phyloP scores from a whole-genome alignment of 2,329 filamentous ascomycete genomes.

The Paracoccidioides brasiliensis region DNA sequence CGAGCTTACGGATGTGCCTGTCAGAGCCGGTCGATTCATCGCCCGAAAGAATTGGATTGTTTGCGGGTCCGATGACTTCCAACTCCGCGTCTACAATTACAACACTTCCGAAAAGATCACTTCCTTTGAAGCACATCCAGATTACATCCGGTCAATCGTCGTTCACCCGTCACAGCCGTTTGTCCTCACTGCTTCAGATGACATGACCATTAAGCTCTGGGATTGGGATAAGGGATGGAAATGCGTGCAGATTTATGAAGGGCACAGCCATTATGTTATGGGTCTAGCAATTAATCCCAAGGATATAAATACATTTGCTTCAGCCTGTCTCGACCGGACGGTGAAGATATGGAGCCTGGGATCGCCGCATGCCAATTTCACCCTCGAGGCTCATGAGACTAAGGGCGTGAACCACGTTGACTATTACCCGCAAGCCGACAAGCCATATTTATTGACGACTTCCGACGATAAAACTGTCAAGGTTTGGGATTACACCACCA shows the following conservation, averaged over 20 bases:
- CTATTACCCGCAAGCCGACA: constrained; percentile 58
- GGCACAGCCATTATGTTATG: constrained; percentile 96
- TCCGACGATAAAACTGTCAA: constrained; percentile 95
- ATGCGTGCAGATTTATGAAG: constrained; percentile 92
- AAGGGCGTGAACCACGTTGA: constrained; percentile 98
- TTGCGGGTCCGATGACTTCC: constrained; percentile 87
- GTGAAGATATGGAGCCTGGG: constrained; percentile 98
- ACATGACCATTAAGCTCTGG: constrained; percentile 98
- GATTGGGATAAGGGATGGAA: constrained; percentile 99
- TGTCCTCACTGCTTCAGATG: constrained; percentile 89
- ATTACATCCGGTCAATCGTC: constrained; percentile 94
- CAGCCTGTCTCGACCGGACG: constrained; percentile 87
- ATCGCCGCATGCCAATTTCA: constrained; percentile 88
- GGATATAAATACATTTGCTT: constrained; percentile 84
- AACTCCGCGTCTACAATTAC: constrained; percentile 89
- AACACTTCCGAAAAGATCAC: constrained; percentile 98
- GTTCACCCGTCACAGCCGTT: constrained; percentile 94
- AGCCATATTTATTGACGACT: constrained; percentile 83
- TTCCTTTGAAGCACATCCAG: constrained; percentile 90
- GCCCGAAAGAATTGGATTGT: constrained; percentile 99
- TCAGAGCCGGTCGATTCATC: constrained; percentile 90
- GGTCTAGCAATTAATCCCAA: constrained; percentile 94
- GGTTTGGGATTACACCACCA: constrained; percentile 98
- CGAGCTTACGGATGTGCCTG: constrained; percentile 94
- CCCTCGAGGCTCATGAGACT: constrained; percentile 88